Evolutionary conservation across 2,329 filamentous ascomycete genomes (phyloP), one percentile per base, ranked within the genome.

Genomic region (Alternaria sp.): DNA sequence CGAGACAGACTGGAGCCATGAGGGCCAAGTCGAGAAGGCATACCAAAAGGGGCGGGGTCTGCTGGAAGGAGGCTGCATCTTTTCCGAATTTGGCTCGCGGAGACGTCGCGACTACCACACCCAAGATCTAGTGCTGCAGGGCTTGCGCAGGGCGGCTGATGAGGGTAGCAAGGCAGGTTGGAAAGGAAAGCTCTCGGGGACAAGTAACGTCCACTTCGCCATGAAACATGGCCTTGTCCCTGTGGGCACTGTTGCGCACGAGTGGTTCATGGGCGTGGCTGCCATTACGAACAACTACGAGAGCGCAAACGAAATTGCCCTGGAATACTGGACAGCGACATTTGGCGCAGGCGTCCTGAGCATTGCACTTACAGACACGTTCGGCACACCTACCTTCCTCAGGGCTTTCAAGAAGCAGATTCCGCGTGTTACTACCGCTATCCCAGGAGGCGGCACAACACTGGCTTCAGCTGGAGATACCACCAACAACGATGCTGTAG

Each of bases 181-280:
- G 73, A 80, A 85, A 1, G 94, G 94, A 9, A 90, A 89, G 75
- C 84, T 98, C 47, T 87, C 90, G 0, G 95, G 95, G 11, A 97
- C 94, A 0, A 98, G 94, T 78, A 99, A 99, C 74, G 95, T 99
- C 4, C 94, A 98, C 77, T 88, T 99, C 67, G 95, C 95, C 11
- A 97, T 96, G 93, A 91, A 93, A 72, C 94, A 96, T 79, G 89
- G 88, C 44, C 88, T 97, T 46, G 82, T 88, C 4, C 93, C 95
- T 0, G 87, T 98, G 12, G 95, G 95, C 5, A 99, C 95, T 0
- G 89, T 92, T 2, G 95, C 95, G 0, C 95, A 99, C 75, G 95
- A 99, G 81, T 99, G 95, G 95, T 98, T 97, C 83, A 99, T 99
- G 95, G 94, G 93, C 42, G 94, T 96, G 64, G 95, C 95, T 1